Conservation (phyloP, 306 rosid genomes). For the Glycine latifolia region DNA sequence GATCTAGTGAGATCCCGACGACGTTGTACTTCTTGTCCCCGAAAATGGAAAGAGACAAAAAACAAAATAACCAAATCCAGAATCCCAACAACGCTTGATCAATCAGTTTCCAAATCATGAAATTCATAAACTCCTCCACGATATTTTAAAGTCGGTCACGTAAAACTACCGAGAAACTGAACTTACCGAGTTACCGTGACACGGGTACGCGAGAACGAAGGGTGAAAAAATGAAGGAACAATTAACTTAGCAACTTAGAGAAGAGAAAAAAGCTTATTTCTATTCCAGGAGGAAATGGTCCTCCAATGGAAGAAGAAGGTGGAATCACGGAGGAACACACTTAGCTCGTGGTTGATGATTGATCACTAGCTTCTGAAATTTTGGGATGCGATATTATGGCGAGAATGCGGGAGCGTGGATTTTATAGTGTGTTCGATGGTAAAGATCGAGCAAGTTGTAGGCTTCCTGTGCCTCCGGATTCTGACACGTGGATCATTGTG, state of each 20-base stretch:
- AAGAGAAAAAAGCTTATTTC: slow-evolving; percentile 35
- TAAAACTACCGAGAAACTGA: slow-evolving; percentile 12
- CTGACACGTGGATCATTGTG: slow-evolving; percentile 50
- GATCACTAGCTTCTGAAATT: neutral
- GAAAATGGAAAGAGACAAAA: neutral
- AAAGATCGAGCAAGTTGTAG: no score
- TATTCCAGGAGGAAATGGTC: slow-evolving; percentile 54
- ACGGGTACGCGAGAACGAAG: neutral
- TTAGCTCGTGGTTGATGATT: neutral
- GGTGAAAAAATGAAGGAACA: neutral
- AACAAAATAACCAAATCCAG: neutral
- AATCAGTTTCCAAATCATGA: neutral
- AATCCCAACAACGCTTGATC: neutral
- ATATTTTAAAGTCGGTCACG: neutral
- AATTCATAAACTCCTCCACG: neutral
- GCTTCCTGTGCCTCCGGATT: neutral
- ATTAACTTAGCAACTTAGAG: neutral
- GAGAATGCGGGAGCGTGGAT: neutral
- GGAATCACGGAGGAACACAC: neutral
- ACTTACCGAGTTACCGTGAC: neutral
- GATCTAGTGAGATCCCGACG: neutral
- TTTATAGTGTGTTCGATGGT: slow-evolving; percentile 45
- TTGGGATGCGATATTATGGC: neutral
- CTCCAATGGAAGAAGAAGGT: slow-evolving; percentile 22
- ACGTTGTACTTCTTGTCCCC: neutral